Evolutionary conservation across 371 early-diverging fungal genomes (phyloP).

Genomic region (Capniomyces stellatus): DNA sequence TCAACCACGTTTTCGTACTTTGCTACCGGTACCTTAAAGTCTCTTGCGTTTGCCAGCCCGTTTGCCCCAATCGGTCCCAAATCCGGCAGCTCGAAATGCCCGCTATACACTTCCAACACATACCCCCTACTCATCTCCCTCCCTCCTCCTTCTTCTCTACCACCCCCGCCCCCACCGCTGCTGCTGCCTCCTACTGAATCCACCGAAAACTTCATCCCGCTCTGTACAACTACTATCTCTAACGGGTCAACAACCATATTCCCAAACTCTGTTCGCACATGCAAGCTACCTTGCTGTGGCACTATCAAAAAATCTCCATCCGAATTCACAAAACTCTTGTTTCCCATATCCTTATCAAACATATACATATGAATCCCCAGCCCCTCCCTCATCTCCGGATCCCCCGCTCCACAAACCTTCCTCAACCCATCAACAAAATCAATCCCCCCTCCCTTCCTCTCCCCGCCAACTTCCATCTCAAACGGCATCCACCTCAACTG

Average conservation of each 20-base stretch:
- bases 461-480: constrained; percentile 31
- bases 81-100: constrained; percentile 86
- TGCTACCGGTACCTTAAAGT: constrained; percentile 79
- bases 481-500: constrained; percentile 92
- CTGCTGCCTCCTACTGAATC: constrained; percentile 59
- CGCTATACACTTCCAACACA: constrained; percentile 69
- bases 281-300: constrained; percentile 80
- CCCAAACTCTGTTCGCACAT: constrained; percentile 88
- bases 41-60: constrained; percentile 86
- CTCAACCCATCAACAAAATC: constrained; percentile 74
- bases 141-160: constrained; percentile 13
- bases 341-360: constrained; percentile 57
- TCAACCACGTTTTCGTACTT: constrained; percentile 44
- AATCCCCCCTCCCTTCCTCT: constrained; percentile 22
- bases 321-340: constrained; percentile 62
- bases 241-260: constrained; percentile 62
- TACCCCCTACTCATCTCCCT: constrained; percentile 51
- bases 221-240: constrained; percentile 85
- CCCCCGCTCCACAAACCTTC: constrained; percentile 80
- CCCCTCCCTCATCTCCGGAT: constrained; percentile 55
- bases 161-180: too few relatives aligned
- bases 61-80: constrained; percentile 93
- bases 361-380: constrained; percentile 71
- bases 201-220: constrained; percentile 75
- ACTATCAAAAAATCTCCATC: constrained; percentile 91